Conservation (phyloP, 495 filamentous ascomycete genomes). For the Hyaloscypha bicolor region DNA sequence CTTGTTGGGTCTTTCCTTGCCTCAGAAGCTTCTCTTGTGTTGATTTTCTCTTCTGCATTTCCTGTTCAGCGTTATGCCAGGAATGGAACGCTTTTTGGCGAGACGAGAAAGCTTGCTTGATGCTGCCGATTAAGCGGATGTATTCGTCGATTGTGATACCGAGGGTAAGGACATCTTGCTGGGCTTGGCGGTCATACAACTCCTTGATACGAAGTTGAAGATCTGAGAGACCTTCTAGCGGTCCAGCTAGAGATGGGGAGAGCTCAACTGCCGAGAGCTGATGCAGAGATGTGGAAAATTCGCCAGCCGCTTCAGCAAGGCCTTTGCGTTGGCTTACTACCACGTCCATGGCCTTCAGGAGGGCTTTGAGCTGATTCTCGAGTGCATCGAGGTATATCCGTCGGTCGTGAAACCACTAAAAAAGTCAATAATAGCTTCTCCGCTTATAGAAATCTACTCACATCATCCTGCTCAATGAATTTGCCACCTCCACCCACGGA, state of each 20-base stretch:
- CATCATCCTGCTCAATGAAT: conserved; percentile 97
- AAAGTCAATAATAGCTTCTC: conserved; percentile 9
- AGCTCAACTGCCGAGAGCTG: conserved; percentile 87
- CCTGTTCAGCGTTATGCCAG: conserved; percentile 87
- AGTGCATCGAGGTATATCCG: conserved; percentile 91
- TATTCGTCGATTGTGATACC: conserved; percentile 99
- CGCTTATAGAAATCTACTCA: conserved; percentile 46
- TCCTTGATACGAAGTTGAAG: conserved; percentile 92
- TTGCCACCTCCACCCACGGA: conserved; percentile 73
- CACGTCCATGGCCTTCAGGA: conserved; percentile 89
- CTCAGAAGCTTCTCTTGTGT: conserved; percentile 89
- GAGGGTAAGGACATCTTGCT: conserved; percentile 93
- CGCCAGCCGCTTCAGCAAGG: conserved; percentile 87
- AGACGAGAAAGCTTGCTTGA: conserved; percentile 89
- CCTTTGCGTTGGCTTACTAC: conserved; percentile 91
- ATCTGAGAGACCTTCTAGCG: conserved; percentile 87
- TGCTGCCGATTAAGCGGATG: conserved; percentile 88
- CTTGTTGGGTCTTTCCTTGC: conserved; percentile 93
- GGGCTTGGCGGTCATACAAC: conserved; percentile 93
- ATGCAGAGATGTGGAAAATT: conserved; percentile 91
- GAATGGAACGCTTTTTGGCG: conserved; percentile 93
- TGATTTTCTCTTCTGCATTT: conserved; percentile 81
- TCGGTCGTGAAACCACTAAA: conserved; percentile 95
- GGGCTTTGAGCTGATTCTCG: conserved; percentile 90
- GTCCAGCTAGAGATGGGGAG: conserved; percentile 82